Conservation (phyloP, 192 early-diverging fungal species). For the Backusella macrospora region DNA sequence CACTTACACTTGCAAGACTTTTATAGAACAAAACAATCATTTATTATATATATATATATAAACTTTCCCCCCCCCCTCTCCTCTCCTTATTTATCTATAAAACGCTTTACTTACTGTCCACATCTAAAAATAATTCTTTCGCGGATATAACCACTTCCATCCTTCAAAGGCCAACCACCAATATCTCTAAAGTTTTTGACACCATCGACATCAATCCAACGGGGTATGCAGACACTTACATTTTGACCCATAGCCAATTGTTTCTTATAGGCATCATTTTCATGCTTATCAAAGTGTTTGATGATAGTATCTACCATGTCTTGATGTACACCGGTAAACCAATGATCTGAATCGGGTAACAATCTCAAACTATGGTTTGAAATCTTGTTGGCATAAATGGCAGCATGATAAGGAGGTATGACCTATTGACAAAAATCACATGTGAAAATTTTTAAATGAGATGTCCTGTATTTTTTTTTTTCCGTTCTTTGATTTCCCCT, state of each 20-base stretch:
- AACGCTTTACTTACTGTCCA: slow-evolving; percentile 46
- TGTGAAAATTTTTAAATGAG: not conserved
- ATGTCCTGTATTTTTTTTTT: not conserved
- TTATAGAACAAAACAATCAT: not conserved
- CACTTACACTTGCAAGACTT: slow-evolving; percentile 50
- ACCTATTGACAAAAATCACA: slow-evolving; percentile 37
- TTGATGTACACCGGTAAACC: slow-evolving; percentile 41
- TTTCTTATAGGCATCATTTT: slow-evolving; percentile 25
- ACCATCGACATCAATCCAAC: slow-evolving; percentile 53
- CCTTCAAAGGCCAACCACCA: slow-evolving; percentile 54
- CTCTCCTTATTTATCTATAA: too few relatives aligned
- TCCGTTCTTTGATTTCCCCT: not conserved
- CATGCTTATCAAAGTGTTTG: slow-evolving; percentile 42
- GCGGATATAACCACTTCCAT: slow-evolving; percentile 51
- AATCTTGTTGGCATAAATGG: slow-evolving; percentile 41
- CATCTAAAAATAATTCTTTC: slow-evolving; percentile 52
- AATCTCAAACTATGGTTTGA: slow-evolving; percentile 47
- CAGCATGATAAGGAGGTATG: slow-evolving; percentile 50
- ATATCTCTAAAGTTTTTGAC: slow-evolving; percentile 62
- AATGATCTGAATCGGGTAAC: slow-evolving; percentile 51
- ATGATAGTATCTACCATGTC: slow-evolving; percentile 41
- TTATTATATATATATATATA: not conserved
- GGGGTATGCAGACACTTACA: slow-evolving; percentile 33
- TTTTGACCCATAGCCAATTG: slow-evolving; percentile 26
- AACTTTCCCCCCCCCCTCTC: too few relatives aligned